Conservation (phyloP, 768 basidiomycete species). For the Hygrocybe punicea region DNA sequence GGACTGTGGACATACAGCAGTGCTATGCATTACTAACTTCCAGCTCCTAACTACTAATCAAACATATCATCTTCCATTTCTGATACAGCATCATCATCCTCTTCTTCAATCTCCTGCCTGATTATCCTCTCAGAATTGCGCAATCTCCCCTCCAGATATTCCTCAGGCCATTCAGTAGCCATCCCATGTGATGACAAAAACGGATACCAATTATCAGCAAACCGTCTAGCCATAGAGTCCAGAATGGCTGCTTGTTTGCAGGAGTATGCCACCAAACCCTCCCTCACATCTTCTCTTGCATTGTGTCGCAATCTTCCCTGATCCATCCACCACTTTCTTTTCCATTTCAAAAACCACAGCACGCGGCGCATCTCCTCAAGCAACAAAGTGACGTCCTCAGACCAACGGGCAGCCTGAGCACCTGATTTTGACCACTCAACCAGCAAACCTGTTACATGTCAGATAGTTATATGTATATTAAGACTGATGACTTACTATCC, state of each 20-base stretch:
- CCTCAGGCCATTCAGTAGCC: not conserved
- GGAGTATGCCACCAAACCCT: constrained; percentile 8
- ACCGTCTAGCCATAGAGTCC: not conserved
- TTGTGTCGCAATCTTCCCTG: not conserved
- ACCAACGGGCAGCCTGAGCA: constrained; percentile 19
- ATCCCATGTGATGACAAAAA: not conserved
- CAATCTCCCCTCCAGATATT: not conserved
- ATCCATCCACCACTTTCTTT: constrained; percentile 7
- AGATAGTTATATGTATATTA: not conserved
- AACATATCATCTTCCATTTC: not conserved
- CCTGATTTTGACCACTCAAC: constrained; percentile 23
- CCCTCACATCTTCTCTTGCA: not conserved
- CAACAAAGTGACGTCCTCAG: constrained; percentile 22
- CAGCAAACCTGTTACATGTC: constrained; percentile 8
- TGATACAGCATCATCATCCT: not conserved
- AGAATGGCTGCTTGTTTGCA: constrained; percentile 1
- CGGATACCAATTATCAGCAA: constrained; percentile 1
- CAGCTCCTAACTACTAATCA: not conserved
- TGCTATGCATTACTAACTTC: too few species aligned
- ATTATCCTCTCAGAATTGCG: not conserved
- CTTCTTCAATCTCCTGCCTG: not conserved
- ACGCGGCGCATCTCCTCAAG: constrained; percentile 29
- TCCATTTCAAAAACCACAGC: constrained; percentile 18
- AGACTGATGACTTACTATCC: not conserved
- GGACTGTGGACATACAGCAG: too few species aligned